These are phyloP conservation scores for Exsudoporus floridanus DNA, from an alignment of 1,284 basidiomycete species.

Conservation along the genomic window DNA sequence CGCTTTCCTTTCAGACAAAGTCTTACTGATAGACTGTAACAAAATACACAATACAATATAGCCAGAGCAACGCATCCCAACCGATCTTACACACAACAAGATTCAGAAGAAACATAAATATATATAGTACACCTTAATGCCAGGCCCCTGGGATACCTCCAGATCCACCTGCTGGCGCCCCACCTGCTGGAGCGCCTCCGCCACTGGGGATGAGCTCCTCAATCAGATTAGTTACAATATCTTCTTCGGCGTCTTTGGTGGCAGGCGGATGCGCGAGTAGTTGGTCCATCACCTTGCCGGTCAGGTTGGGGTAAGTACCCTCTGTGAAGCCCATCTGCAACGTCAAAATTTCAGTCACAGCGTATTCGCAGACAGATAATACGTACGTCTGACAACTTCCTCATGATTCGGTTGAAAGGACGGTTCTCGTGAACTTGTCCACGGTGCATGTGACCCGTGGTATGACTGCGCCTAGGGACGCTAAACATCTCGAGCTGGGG, in stretches of 20 bases:
- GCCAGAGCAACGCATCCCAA: not conserved
- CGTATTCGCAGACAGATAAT: conserved; percentile 12
- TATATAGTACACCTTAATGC: conserved; percentile 23
- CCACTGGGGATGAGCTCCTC: conserved; percentile 50
- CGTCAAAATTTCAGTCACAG: conserved; percentile 13
- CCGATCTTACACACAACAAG: conserved; percentile 17
- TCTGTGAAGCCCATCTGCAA: conserved; percentile 72
- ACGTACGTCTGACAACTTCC: conserved; percentile 47
- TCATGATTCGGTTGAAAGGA: conserved; percentile 45
- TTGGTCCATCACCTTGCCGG: conserved; percentile 50
- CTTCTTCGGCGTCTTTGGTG: conserved; percentile 55
- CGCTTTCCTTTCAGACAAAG: not conserved
- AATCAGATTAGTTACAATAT: conserved; percentile 61
- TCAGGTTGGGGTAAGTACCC: conserved; percentile 50
- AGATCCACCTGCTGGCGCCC: conserved; percentile 20
- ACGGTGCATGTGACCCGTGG: conserved; percentile 26
- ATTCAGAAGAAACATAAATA: conserved; percentile 2
- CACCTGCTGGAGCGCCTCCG: conserved; percentile 4
- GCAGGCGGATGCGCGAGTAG: conserved; percentile 44
- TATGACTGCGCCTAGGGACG: conserved; percentile 45
- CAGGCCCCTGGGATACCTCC: conserved; percentile 42
- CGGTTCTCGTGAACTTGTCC: conserved; percentile 38
- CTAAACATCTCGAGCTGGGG: conserved; percentile 61
- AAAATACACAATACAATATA: conserved; percentile 1
- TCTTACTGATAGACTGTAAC: not conserved